These are phyloP conservation scores for Cryptococcus deneoformans DNA, from an alignment of 1,284 basidiomycete species.

Conservation along the genomic window DNA sequence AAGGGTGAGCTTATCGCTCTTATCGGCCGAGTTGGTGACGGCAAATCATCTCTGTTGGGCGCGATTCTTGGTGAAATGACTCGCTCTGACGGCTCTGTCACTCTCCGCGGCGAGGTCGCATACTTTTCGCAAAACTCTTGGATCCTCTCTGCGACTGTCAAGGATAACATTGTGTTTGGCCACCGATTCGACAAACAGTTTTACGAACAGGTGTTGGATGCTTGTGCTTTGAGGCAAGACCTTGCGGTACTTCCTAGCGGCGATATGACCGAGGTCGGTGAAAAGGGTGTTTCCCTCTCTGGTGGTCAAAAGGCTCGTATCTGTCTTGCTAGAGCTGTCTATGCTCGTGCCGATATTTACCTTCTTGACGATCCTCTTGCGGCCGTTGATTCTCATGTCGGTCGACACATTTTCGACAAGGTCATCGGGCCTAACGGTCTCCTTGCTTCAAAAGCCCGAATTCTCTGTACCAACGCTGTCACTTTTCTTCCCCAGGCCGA, in stretches of 20 bases:
- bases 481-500: slow-evolving; percentile 80
- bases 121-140: slow-evolving; percentile 91
- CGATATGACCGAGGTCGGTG: slow-evolving; percentile 73
- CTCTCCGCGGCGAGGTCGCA: slow-evolving; percentile 70
- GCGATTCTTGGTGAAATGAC: slow-evolving; percentile 76
- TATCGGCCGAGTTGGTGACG: slow-evolving; percentile 86
- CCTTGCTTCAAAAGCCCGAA: slow-evolving; percentile 77
- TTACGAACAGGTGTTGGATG: slow-evolving; percentile 50
- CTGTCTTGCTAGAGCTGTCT: slow-evolving; percentile 56
- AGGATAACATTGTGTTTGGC: slow-evolving; percentile 87
- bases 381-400: slow-evolving; percentile 68
- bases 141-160: slow-evolving; percentile 77
- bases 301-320: slow-evolving; percentile 65
- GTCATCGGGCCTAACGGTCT: slow-evolving; percentile 88
- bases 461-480: slow-evolving; percentile 87
- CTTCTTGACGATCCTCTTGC: slow-evolving; percentile 58
- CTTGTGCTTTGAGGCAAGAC: slow-evolving; percentile 82
- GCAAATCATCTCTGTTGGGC: slow-evolving; percentile 62
- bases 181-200: slow-evolving; percentile 73
- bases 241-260: slow-evolving; percentile 68
- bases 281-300: slow-evolving; percentile 54
- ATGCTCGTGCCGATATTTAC: slow-evolving; percentile 60
- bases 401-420: slow-evolving; percentile 64
- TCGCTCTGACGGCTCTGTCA: slow-evolving; percentile 67
- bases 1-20: slow-evolving; percentile 87